Percentiles rank a stretch among this genome's conserved stretches.
These are phyloP conservation scores for Phytophthora sp. DNA, from an alignment of 352 stramenopile species.

Conservation along the genomic window DNA sequence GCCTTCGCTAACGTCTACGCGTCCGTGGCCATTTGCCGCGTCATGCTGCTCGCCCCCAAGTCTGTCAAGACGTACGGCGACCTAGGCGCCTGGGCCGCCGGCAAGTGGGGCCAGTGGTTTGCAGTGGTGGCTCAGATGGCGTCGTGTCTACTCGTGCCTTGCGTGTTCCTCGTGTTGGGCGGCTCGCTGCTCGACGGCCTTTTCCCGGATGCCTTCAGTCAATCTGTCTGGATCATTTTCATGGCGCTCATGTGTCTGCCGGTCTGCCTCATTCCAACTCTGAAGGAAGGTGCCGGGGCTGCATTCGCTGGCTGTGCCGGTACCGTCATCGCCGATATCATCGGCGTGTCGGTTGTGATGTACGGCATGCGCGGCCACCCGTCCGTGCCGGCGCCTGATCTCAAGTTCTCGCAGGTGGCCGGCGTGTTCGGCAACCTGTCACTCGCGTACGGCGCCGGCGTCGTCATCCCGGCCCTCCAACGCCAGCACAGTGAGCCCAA, in stretches of 20 bases:
- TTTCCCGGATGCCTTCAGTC: constrained; percentile 50
- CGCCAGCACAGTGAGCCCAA: constrained; percentile 60
- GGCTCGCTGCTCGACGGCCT: constrained; percentile 47
- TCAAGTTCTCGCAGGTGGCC: constrained; percentile 55
- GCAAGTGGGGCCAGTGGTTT: constrained; percentile 51
- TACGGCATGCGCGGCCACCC: constrained; percentile 60
- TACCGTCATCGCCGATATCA: constrained; percentile 59
- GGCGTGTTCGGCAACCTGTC: constrained; percentile 64
- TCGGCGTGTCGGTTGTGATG: constrained; percentile 53
- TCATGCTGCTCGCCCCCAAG: constrained; percentile 53
- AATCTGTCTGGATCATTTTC: constrained; percentile 62
- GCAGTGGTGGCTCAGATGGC: constrained; percentile 52
- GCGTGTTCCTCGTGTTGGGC: constrained; percentile 59
- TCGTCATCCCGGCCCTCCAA: constrained; percentile 63
- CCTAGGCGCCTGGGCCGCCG: constrained; percentile 53
- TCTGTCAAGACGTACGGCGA: constrained; percentile 60
- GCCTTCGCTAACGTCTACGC: constrained; percentile 65
- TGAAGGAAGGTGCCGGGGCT: constrained; percentile 59
- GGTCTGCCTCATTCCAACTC: constrained; percentile 58
- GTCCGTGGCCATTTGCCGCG: constrained; percentile 49
- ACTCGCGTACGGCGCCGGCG: constrained; percentile 57
- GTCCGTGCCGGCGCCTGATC: constrained; percentile 40
- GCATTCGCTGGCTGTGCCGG: constrained; percentile 59
- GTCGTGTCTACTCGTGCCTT: constrained; percentile 54
- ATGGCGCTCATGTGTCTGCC: constrained; percentile 57